Base-by-base conservation (phyloP, 148 eudicot species). In the Amaranthus palmeri region DNA sequence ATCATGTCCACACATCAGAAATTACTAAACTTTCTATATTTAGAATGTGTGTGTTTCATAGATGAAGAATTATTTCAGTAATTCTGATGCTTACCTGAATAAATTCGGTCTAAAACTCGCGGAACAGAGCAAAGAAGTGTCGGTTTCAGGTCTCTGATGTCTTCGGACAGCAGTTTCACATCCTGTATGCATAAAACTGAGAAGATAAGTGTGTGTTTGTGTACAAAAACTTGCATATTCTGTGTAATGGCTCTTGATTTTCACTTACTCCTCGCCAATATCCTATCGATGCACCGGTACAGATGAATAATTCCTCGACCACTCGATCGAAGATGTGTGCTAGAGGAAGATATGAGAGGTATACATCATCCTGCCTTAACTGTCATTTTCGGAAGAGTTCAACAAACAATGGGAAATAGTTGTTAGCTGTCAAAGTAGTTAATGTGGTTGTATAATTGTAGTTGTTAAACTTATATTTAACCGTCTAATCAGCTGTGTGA, bases 301-400 rank as follows among this genome's bases (percentile, higher is more conserved):
- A 82, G 76, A 96, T 88, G 42, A 96, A 81, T 46, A 83, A 74
- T 75, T 96, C 99, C 82, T 96, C 99, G 45, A 92, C 78, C 14
- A 88, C 96, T 48, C 99, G 87, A 70, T 88, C 99, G 69, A 96
- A 96, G 79, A 96, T 96, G 63, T 96, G 99, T 55, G 99, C 99
- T 67, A 96, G 76, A 54, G 99, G 99, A 74, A 96, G 99, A 79
- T 87, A 96, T 6, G 99, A 96, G 10, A 96, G 72, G 67, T 84
- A 96, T 8, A 88, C 87, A 81, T 96, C 99, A 18, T 9, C 65
- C 72, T 81, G 85, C 62, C 40, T 74, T 64, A 90, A 85, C 99
- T 96, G 89, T 71, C 67, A 15, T 61, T 41, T 44, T 57, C 17
- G 50, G 60, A 61, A 53, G 25, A n/a, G n/a, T n/a, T n/a, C n/a